These are phyloP conservation scores for Quercus robur DNA, from an alignment of 306 rosid species.

Conservation along the genomic window DNA sequence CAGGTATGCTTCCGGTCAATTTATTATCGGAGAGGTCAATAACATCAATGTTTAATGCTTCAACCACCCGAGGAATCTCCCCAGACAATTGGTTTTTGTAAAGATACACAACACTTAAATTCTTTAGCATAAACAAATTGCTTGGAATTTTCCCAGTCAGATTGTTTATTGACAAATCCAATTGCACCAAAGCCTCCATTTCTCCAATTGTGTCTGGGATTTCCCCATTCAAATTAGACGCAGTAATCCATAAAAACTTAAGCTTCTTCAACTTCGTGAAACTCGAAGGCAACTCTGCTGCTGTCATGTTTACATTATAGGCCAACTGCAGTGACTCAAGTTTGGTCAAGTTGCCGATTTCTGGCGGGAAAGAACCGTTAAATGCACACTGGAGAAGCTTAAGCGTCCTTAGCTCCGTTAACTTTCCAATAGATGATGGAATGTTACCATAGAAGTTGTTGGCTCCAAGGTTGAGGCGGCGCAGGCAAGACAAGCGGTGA, in stretches of 20 bases:
- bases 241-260: conserved; percentile 27
- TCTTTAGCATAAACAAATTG: conserved; percentile 41
- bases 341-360: conserved; percentile 49
- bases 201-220: conserved; percentile 57
- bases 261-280: conserved; percentile 50
- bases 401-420: no score
- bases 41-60: conserved; percentile 9
- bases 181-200: conserved; percentile 42
- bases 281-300: conserved; percentile 33
- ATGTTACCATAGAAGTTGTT: conserved; percentile 14
- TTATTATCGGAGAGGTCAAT: no score
- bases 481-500: conserved; percentile 31
- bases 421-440: no score
- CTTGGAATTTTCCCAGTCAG: conserved; percentile 53
- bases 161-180: conserved; percentile 35
- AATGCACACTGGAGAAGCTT: no score
- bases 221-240: conserved; percentile 44
- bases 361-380: no score
- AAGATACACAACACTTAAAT: conserved; percentile 38
- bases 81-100: conserved; percentile 45
- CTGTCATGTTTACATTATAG: conserved; percentile 1
- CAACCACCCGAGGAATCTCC: conserved; percentile 44
- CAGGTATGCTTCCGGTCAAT: conserved; percentile 32
- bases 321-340: conserved; percentile 39
- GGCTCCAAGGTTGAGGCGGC: conserved; percentile 38